Percentiles rank a stretch among this genome's conserved stretches.
phyloP scores from a whole-genome alignment of 768 basidiomycete genomes.

The Boletus reticulatus region DNA sequence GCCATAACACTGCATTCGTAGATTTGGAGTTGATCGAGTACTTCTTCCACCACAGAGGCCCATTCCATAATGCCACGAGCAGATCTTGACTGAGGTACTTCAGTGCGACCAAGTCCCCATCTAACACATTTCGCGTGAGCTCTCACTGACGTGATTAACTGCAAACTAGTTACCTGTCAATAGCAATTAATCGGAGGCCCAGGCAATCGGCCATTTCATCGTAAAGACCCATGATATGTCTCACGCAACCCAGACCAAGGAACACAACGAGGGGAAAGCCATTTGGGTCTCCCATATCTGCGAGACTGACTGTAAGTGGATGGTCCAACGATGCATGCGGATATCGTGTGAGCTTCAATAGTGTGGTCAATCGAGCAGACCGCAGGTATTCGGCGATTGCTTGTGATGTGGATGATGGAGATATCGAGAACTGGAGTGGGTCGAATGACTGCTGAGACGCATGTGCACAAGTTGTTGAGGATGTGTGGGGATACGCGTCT shows the following conservation, averaged over 20 bases:
- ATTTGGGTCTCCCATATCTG: slow-evolving; percentile 83
- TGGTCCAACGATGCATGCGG: slow-evolving; percentile 75
- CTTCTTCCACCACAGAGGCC: slow-evolving; percentile 87
- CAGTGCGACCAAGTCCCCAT: slow-evolving; percentile 92
- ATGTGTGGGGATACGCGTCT: slow-evolving; percentile 54
- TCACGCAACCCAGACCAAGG: slow-evolving; percentile 90
- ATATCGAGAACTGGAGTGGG: slow-evolving; percentile 32
- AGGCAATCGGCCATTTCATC: slow-evolving; percentile 94
- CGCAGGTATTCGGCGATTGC: slow-evolving; percentile 84
- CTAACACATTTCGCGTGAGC: slow-evolving; percentile 37
- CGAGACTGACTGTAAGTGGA: slow-evolving; percentile 84
- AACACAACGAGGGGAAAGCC: slow-evolving; percentile 91
- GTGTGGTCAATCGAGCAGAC: slow-evolving; percentile 80
- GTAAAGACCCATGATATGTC: slow-evolving; percentile 92
- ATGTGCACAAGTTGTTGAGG: slow-evolving; percentile 33
- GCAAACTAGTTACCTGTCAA: slow-evolving; percentile 69
- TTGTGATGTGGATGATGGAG: slow-evolving; percentile 61
- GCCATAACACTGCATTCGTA: slow-evolving; percentile 86
- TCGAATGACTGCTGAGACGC: slow-evolving; percentile 27
- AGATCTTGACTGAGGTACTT: slow-evolving; percentile 58
- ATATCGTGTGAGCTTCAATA: slow-evolving; percentile 73
- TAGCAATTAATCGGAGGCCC: slow-evolving; percentile 85
- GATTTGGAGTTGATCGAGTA: slow-evolving; percentile 78
- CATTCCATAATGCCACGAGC: slow-evolving; percentile 85
- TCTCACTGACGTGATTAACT: background rate